Base-by-base conservation (phyloP, 306 rosid genomes). In the Betula pendula region DNA sequence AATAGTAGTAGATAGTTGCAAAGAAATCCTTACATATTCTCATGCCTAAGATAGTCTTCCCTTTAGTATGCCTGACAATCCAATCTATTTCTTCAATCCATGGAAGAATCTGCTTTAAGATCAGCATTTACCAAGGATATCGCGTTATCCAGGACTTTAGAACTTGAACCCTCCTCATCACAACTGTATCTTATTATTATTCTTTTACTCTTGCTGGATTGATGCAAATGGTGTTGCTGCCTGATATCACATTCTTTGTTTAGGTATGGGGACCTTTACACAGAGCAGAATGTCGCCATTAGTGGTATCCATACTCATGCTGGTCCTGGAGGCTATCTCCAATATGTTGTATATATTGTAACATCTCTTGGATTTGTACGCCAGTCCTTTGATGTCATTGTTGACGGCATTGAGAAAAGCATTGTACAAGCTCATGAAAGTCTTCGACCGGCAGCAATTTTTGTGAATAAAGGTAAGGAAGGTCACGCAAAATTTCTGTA, bases 281-380 rank as follows among this genome's bases (percentile, higher is more conserved):
- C 92, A 8, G 97, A 87, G 74, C 82, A 91, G 29, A 94, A 94
- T 82, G 97, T 94, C 43, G 98, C 91, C 58, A 91, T 94, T 71
- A 94, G 97, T 80, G 98, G 97, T 81, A 91, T 89, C 81, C 98
- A 94, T 81, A 94, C 97, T 29, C 98, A 94, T 79, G 96, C 96
- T 65, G 97, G 96, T 19, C 97, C 98, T 19, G 98, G 98, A 68
- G 98, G 98, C 73, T 94, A 91, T 87, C 96, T 94, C 14, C 98
- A 94, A 84, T 91, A 94, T 81, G 80, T 91, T 78, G 75, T 94
- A 31, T 94, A 94, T 80, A 83, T 94, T 74, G 84, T 94, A 59
- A 94, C 98, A 10, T 94, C 98, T 59, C 85, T 91, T 45, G 98
- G 97, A 81, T 94, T 94, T 80, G 98, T 94, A 79, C 91, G 75